A percentile compares a stretch with the other conserved stretches of the same genome.
Evolutionary conservation across 2,329 filamentous ascomycete species (phyloP).

Genomic region (Apiospora hydei): DNA sequence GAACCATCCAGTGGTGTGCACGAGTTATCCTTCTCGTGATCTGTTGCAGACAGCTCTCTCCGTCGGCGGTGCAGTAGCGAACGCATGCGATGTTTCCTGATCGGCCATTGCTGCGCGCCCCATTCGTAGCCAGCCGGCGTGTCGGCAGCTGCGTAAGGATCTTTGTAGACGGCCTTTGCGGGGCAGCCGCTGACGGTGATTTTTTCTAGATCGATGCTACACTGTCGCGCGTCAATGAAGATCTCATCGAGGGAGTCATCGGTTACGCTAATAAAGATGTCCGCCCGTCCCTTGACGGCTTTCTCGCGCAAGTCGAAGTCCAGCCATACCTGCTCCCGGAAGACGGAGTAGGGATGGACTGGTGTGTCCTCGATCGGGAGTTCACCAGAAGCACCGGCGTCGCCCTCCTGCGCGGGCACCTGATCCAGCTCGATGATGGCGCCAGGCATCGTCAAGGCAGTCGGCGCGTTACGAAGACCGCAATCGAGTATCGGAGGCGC

Average conservation of each 20-base stretch:
- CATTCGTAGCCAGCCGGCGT: conserved; percentile 68
- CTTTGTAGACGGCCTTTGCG: conserved; percentile 57
- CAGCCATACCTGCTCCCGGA: conserved; percentile 87
- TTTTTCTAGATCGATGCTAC: conserved; percentile 61
- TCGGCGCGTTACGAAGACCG: conserved; percentile 22
- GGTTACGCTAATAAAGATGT: conserved; percentile 76
- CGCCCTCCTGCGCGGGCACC: conserved; percentile 31
- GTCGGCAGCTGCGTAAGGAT: conserved; percentile 72
- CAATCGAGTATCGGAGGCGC: conserved; percentile 5
- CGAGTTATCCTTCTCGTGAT: conserved; percentile 58
- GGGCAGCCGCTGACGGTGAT: conserved; percentile 59
- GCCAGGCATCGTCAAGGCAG: conserved; percentile 41
- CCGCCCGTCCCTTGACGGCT: conserved; percentile 77
- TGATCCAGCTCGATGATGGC: conserved; percentile 38
- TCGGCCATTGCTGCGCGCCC: conserved; percentile 76
- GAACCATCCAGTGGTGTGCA: conserved; percentile 64
- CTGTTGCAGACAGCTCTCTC: conserved; percentile 61
- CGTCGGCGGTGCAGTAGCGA: conserved; percentile 59
- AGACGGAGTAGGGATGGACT: conserved; percentile 58
- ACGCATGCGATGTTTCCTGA: conserved; percentile 72
- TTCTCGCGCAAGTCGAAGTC: conserved; percentile 86
- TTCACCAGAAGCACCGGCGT: conserved; percentile 38
- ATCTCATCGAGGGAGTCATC: conserved; percentile 63
- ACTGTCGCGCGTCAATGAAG: conserved; percentile 68
- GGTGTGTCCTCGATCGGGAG: conserved; percentile 43